Base-by-base conservation (phyloP, 2,329 filamentous ascomycete species). In the Didymella lethalis region DNA sequence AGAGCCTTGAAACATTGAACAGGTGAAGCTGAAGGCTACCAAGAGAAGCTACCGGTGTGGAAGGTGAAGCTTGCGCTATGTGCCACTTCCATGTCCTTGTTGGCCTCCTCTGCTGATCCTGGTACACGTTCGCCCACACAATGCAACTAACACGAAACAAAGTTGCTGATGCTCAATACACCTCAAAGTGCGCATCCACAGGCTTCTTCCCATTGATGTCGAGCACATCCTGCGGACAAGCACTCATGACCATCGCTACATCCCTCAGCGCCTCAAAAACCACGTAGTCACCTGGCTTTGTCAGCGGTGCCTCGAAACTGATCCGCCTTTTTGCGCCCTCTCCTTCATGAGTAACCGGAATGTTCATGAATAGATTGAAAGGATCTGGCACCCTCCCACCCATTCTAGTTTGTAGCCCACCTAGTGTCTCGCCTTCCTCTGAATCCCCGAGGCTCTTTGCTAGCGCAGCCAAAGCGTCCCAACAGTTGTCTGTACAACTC, bases 181-280 rank as follows among this genome's bases (percentile, higher is more conserved):
- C 65, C 40, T 73, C 54, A 16, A 81, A 82, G 63, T 81, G 78
- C 6, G 77, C 80, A 57, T 81, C 79, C n/a, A 77, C 76, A 2
- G 77, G 75, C 51, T 75, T 75, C 54, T 76, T 73, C 38, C 72
- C 75, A 59, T 82, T 82, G 61, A 82, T 80, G 2, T 72, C 76
- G 10, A 77, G 65, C 6, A 81, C 72, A 64, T 82, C 79, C 54
- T 81, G 77, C 23, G 80, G 80, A 67, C 80, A 82, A 4, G 80
- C 78, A 61, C 75, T 79, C 80, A 82, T 82, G 20, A 81, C 77
- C 2, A 82, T 76, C 10, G 81, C 79, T 2, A 81, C 68, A 64
- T 82, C 79, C 43, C 79, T 72, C 61, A 80, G 71, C 32, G 80
- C 80, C 57, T 75, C 73, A 18, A 82, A 67, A 1, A 77, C 71